Conservation (phyloP, 192 early-diverging fungal genomes). For the Linnemannia schmuckeri region DNA sequence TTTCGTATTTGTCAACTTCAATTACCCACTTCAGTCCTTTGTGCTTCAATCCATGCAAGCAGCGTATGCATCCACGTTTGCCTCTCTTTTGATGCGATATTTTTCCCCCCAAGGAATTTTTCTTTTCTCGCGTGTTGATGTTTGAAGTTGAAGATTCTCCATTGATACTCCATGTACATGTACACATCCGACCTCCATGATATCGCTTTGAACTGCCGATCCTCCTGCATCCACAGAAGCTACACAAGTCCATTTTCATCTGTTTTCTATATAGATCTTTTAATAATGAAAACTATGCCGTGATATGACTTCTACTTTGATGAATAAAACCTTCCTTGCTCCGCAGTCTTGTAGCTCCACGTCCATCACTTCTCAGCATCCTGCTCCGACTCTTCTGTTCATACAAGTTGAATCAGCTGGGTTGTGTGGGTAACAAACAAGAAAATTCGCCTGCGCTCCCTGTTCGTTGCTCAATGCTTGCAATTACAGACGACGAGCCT, state of each 20-base stretch:
- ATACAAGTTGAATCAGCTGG: not conserved
- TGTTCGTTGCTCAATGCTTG: not conserved
- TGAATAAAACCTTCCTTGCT: not conserved
- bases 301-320: slow-evolving; percentile 8
- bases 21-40: not conserved
- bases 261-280: slow-evolving; percentile 7
- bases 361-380: not conserved
- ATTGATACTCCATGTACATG: too few species aligned
- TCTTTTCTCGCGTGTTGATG: not conserved
- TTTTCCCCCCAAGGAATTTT: too few species aligned
- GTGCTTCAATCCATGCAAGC: too few species aligned
- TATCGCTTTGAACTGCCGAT: not conserved
- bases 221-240: not conserved
- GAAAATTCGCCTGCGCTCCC: not conserved
- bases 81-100: too few species aligned
- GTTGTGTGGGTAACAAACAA: not conserved
- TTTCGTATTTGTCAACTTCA: not conserved
- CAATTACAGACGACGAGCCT: slow-evolving; percentile 85
- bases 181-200: too few species aligned
- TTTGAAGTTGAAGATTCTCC: not conserved
- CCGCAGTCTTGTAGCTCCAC: not conserved
- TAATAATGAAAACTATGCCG: slow-evolving; percentile 1
- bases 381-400: not conserved
- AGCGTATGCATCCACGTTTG: too few species aligned
- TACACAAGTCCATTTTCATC: not conserved